Evolutionary conservation across 1,139 yeast species (phyloP).

Genomic region (Arxiozyma slooffiae): DNA sequence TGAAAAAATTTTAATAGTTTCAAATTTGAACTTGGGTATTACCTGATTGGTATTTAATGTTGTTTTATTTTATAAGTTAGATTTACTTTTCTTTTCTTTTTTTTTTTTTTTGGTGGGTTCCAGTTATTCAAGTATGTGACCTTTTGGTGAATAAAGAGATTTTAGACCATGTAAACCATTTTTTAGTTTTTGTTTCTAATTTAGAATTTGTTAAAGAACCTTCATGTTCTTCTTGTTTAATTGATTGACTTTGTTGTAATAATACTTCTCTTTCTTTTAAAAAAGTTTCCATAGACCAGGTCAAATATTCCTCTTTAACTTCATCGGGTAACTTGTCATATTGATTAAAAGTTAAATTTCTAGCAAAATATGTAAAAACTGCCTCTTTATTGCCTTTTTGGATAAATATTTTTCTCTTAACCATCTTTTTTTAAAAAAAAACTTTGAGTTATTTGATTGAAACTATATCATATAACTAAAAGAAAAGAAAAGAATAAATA

Average conservation of each 20-base stretch:
- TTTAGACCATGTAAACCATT: conserved; percentile 1
- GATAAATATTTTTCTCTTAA: too few species aligned
- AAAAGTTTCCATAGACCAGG: conserved; percentile 5
- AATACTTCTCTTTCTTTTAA: conserved; percentile 1
- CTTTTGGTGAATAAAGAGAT: not conserved
- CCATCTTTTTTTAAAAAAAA: too few species aligned
- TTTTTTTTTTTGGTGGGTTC: too few species aligned
- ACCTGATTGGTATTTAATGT: too few species aligned
- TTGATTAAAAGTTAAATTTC: conserved; percentile 1
- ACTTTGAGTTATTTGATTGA: too few species aligned
- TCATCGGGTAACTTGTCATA: conserved; percentile 1
- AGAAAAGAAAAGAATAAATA: too few species aligned
- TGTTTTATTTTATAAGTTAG: too few species aligned
- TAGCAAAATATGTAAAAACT: conserved; percentile 3
- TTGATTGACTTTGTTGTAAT: not conserved
- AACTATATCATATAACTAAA: too few species aligned
- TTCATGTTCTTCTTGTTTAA: not conserved
- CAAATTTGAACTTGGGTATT: too few species aligned
- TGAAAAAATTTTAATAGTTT: too few species aligned
- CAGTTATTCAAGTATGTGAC: too few species aligned
- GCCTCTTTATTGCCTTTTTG: conserved; percentile 2
- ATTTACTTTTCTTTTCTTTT: not conserved
- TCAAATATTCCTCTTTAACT: conserved; percentile 4
- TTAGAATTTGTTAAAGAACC: not conserved
- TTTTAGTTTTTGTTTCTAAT: too few species aligned